Percentiles rank a stretch among this genome's conserved stretches.
These are phyloP conservation scores for Colletotrichum sp. DNA, from an alignment of 2,329 filamentous ascomycete genomes.

Conservation along the genomic window DNA sequence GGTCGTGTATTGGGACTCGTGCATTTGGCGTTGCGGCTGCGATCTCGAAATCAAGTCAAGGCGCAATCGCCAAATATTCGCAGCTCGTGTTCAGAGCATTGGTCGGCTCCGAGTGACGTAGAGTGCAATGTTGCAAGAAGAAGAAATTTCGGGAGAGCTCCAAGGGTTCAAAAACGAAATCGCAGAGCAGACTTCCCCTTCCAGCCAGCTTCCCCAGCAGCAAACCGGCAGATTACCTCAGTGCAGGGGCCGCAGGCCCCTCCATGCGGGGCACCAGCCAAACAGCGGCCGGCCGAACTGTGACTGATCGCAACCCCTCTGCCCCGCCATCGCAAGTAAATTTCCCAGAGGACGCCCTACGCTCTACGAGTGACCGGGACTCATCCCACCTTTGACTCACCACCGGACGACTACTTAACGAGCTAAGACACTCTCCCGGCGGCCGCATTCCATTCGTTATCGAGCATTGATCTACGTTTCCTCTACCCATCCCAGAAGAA, in stretches of 20 bases:
- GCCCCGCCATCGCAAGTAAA: constrained; percentile 30
- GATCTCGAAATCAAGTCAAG: neutral
- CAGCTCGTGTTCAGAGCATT: neutral
- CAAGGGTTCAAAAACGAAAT: neutral
- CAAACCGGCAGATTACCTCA: neutral
- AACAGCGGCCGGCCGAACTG: neutral
- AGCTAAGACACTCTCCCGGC: neutral
- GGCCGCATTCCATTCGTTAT: constrained; percentile 1
- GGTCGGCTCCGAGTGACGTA: neutral
- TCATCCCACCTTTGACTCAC: constrained; percentile 12
- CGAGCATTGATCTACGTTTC: neutral
- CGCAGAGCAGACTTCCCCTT: neutral
- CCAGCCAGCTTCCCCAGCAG: neutral
- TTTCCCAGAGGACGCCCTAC: constrained; percentile 13
- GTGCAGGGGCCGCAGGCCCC: neutral
- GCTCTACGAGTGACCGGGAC: neutral
- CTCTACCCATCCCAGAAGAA: neutral
- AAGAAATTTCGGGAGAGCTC: neutral
- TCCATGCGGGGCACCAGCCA: neutral
- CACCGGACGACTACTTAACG: neutral
- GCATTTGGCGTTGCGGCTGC: neutral
- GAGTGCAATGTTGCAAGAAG: neutral
- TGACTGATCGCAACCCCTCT: constrained; percentile 10
- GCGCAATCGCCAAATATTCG: neutral
- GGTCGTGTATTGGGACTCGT: neutral